Base-by-base conservation (phyloP, 2,329 filamentous ascomycete genomes). In the Talaromyces rugulosus region DNA sequence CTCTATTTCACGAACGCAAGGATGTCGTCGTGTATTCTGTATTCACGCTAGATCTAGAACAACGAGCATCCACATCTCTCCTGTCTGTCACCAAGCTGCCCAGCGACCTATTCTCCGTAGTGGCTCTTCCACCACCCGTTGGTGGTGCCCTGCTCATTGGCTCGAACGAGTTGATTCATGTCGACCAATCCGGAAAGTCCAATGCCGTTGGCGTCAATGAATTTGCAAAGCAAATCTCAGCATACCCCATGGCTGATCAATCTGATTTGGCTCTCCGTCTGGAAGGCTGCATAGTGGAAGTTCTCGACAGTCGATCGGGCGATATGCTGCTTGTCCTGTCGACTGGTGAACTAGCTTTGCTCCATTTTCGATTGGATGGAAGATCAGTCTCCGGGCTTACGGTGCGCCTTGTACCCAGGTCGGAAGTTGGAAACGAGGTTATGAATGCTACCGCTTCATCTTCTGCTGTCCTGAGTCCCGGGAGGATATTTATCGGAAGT, bases 121-220 rank as follows among this genome's bases (percentile, higher is more conserved):
- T 97, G 53, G 87, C 95, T 7, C 79, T 99, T 3, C 91, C 93
- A 4, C 83, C 89, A 5, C 94, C 94, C 0, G 88, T 98, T 47
- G 95, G 95, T 28, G 95, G 95, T 51, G 91, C 92, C 42, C 80
- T 99, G 16, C 83, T 99, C 16, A 80, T 98, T 23, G 96, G 95
- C 31, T 83, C 85, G 55, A 98, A 99, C 72, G 92, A 97, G 72
- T 77, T 99, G 64, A 90, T 99, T 63, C 95, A 99, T 74, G 87
- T 99, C 66, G 94, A 98, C 71, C 95, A 99, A 80, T 92, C 92
- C 11, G 95, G 95, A 33, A 97, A 96, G 75, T 86, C 92, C 12
- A 96, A 92, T 70, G 94, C 92, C 2, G 89, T 98, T 62, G 94
- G 90, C 4, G 91, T 99, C 66, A 99, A 99, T 71, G 85, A 91